Evolutionary conservation across 331 rosid species (phyloP), one percentile per base, ranked within the genome.

Genomic region (Quercus tomentella): DNA sequence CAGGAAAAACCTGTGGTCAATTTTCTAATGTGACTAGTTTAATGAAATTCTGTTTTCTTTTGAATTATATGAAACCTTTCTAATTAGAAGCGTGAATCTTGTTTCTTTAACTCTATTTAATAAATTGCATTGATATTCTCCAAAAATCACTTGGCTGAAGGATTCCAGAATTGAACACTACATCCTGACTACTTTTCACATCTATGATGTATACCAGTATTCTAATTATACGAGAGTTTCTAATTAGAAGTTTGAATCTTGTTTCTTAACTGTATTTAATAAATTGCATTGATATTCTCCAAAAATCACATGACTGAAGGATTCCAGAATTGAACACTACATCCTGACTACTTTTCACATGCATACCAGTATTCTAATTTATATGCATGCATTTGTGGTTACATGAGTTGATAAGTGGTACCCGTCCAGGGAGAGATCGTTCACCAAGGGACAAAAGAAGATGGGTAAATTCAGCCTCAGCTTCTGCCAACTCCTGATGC

Each of bases 401-500:
- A 73, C 60, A 68, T 84, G 77, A 72, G 55, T 62, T 17, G 56
- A 71, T 55, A 65, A 77, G 70, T 79, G n/a, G 22, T 93, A 96
- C 99, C 99, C 99, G 85, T 84, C 92, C 96, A 17, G 98, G 98
- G 56, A 91, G 91, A 76, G 97, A 91, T 71, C 91, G 82, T 92
- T 96, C 98, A 21, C 94, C 98, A 5, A 96, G 99, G 63, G 94
- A 91, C 88, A 93, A 79, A 56, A 96, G 96, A 84, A 96, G 99
- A 87, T 93, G 98, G 14, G 98, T 96, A 49, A 90, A 92, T 75
- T 96, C 98, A 60, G 99, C 99, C 83, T 96, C 97, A 2, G 96
- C 97, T 83, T 96, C 97, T 7, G 98, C 99, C 90, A 96, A 85
- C 84, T 96, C 93, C 79, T 96, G 98, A 86, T 96, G 98, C 79